These are phyloP conservation scores for Xerocomus spinulosus DNA, from an alignment of 768 basidiomycete genomes.

Conservation along the genomic window DNA sequence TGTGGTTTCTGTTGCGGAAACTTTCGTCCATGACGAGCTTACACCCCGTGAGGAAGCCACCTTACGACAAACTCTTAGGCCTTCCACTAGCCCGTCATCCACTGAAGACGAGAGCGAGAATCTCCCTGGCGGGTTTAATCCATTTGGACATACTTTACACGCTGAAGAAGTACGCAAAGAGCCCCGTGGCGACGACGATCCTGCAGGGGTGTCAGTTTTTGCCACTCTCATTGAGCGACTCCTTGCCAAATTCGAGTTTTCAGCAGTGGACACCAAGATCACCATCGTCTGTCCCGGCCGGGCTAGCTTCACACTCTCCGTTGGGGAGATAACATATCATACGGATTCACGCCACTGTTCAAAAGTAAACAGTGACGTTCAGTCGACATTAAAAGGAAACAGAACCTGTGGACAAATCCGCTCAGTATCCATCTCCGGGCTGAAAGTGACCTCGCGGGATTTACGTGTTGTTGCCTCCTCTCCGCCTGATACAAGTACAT, in stretches of 20 bases:
- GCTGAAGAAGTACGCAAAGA: slow-evolving; percentile 34
- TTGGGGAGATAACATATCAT: slow-evolving; percentile 56
- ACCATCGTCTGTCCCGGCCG: slow-evolving; percentile 63
- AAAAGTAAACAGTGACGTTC: slow-evolving; percentile 26
- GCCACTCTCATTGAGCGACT: slow-evolving; percentile 75
- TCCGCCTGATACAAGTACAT: slow-evolving; percentile 19
- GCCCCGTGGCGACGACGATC: slow-evolving; percentile 46
- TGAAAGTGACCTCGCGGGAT: slow-evolving; percentile 50
- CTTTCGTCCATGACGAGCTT: slow-evolving; percentile 83
- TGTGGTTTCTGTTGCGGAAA: slow-evolving; percentile 78
- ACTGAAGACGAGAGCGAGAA: slow-evolving; percentile 36
- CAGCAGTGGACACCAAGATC: slow-evolving; percentile 62
- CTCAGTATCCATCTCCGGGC: slow-evolving; percentile 52
- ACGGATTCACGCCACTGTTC: slow-evolving; percentile 29
- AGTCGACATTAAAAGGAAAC: slow-evolving; percentile 13
- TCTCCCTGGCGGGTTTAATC: slow-evolving; percentile 66
- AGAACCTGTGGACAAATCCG: slow-evolving; percentile 32
- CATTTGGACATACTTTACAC: slow-evolving; percentile 36
- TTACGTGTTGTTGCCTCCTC: slow-evolving; percentile 28
- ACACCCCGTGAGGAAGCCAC: slow-evolving; percentile 64
- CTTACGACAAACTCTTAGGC: slow-evolving; percentile 64
- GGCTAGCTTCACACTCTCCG: slow-evolving; percentile 54
- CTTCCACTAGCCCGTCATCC: slow-evolving; percentile 32
- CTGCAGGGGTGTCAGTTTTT: slow-evolving; percentile 75
- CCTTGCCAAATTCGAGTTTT: slow-evolving; percentile 74